These are phyloP conservation scores for Rutstroemia sp. DNA, from an alignment of 2,329 filamentous ascomycete species.

Conservation along the genomic window DNA sequence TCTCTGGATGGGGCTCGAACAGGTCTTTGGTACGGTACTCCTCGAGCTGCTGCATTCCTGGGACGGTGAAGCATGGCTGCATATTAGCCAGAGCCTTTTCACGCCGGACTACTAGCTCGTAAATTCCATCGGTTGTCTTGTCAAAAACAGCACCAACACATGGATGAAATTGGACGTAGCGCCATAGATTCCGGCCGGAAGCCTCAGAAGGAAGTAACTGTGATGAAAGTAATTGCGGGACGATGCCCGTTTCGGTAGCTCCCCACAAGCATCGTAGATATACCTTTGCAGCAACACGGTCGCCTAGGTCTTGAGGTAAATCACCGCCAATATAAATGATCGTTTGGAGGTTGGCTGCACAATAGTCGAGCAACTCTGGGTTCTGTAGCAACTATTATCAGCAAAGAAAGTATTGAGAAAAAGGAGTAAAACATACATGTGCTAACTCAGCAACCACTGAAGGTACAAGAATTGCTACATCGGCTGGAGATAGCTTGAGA, in stretches of 20 bases:
- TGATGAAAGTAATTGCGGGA: not conserved
- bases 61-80: conserved; percentile 18
- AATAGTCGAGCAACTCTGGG: not conserved
- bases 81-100: not conserved
- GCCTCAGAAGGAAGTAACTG: not conserved
- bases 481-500: not conserved
- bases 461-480: not conserved
- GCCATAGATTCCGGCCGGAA: not conserved
- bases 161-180: not conserved
- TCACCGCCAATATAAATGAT: conserved; percentile 1
- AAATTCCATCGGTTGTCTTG: not conserved
- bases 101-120: not conserved
- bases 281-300: conserved; percentile 1
- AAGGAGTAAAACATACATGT: not conserved
- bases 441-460: not conserved
- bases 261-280: not conserved
- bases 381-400: not conserved
- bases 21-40: conserved; percentile 33
- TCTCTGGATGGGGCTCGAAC: conserved; percentile 26
- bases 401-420: not conserved
- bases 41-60: conserved; percentile 22
- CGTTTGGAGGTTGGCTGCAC: not conserved
- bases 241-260: not conserved
- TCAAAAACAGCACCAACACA: not conserved
- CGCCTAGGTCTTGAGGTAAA: not conserved